These are phyloP conservation scores for Thymus quinquecostatus DNA, from an alignment of 257 asterid species.

Conservation along the genomic window DNA sequence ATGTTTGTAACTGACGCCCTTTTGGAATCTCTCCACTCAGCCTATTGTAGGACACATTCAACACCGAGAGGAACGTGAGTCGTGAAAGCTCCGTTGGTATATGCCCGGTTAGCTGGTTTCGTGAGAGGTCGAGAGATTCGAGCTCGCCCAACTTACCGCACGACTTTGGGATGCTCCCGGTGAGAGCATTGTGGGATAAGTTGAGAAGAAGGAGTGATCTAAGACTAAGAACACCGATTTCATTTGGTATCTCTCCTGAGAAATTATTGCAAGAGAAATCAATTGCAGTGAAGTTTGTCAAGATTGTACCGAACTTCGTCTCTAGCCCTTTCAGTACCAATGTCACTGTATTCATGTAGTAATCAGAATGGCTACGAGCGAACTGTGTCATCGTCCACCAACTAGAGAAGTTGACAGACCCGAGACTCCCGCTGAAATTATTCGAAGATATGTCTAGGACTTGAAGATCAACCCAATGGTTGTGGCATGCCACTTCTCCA, in stretches of 20 bases:
- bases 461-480: slow-evolving; percentile 10
- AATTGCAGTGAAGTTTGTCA: slow-evolving; percentile 35
- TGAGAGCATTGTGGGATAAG: slow-evolving; percentile 4
- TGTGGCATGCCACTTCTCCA: slow-evolving; percentile 29
- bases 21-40: not conserved
- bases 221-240: not conserved
- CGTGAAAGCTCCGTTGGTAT: not conserved
- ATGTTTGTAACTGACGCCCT: not conserved
- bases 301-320: slow-evolving; percentile 29
- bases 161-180: not conserved
- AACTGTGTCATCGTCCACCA: not conserved
- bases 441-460: slow-evolving; percentile 30
- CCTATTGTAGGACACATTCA: not conserved
- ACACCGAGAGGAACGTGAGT: not conserved
- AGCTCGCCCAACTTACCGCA: not conserved
- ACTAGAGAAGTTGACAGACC: not conserved
- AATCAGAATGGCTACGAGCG: too few relatives aligned
- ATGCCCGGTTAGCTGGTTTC: not conserved
- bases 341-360: too few relatives aligned
- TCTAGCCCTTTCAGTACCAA: slow-evolving; percentile 34
- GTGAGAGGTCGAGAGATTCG: not conserved
- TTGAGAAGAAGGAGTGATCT: slow-evolving; percentile 35
- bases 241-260: not conserved
- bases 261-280: slow-evolving; percentile 50
- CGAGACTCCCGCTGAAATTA: slow-evolving; percentile 18